Percentiles rank a stretch among this genome's conserved stretches.
Conservation (phyloP, 2,329 filamentous ascomycete genomes). For the Verticillium tricorpus region DNA sequence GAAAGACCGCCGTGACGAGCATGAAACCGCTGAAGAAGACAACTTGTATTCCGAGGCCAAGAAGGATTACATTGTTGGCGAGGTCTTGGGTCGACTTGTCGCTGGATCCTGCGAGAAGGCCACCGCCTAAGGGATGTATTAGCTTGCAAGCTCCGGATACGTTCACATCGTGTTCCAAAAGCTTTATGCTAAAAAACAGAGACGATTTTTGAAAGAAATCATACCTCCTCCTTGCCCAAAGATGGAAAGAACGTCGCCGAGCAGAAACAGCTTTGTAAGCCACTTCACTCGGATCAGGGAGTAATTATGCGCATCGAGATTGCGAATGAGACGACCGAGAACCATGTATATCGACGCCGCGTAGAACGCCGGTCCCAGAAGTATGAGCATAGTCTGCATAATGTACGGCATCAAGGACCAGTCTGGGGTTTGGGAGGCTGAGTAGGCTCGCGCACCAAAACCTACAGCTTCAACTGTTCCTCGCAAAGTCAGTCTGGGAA, state of each 20-base stretch:
- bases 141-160: not conserved
- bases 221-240: constrained; percentile 40
- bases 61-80: constrained; percentile 45
- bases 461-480: constrained; percentile 25
- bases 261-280: constrained; percentile 51
- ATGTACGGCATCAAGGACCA: constrained; percentile 32
- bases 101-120: constrained; percentile 19
- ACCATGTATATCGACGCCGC: constrained; percentile 49
- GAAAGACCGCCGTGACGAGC: constrained; percentile 40
- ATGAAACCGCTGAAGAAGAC: constrained; percentile 53
- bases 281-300: constrained; percentile 29
- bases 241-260: constrained; percentile 49
- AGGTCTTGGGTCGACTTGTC: not conserved
- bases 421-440: constrained; percentile 33
- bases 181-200: not conserved
- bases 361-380: constrained; percentile 42
- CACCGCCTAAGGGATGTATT: constrained; percentile 1
- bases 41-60: constrained; percentile 50
- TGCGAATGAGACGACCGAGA: constrained; percentile 36
- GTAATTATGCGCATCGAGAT: constrained; percentile 28
- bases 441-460: constrained; percentile 45
- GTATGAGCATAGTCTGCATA: constrained; percentile 36
- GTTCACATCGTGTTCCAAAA: not conserved
- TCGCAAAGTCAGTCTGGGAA: too few relatives aligned
- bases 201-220: constrained; percentile 12